These are phyloP conservation scores for Phlebopus sp. DNA, from an alignment of 1,284 basidiomycete species.

Conservation along the genomic window DNA sequence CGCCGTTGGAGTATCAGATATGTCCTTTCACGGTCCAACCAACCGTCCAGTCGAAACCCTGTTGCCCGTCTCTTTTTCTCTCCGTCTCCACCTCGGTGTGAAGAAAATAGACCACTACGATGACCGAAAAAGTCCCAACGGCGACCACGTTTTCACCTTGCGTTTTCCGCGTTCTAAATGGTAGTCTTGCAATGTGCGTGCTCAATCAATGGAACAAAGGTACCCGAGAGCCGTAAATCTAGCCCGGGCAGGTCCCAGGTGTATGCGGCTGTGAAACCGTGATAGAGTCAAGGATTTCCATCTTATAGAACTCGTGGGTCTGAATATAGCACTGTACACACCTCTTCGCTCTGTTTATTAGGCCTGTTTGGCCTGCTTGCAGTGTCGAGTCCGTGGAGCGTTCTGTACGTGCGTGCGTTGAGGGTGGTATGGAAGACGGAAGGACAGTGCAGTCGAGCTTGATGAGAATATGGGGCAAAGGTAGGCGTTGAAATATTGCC, in stretches of 20 bases:
- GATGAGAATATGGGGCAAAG: too few relatives aligned
- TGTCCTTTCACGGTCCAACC: background rate
- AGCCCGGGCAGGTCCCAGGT: conserved; percentile 1
- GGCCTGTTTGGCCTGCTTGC: too few relatives aligned
- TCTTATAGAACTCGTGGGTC: background rate
- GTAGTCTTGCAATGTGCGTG: background rate
- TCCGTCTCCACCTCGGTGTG: conserved; percentile 2
- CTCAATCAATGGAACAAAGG: too few relatives aligned
- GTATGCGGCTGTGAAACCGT: background rate
- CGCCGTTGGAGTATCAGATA: conserved; percentile 7
- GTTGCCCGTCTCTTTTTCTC: background rate
- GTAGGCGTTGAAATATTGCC: too few relatives aligned
- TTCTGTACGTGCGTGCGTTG: too few relatives aligned
- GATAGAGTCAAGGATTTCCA: background rate
- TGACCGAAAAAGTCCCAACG: conserved; percentile 4
- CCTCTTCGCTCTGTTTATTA: too few relatives aligned
- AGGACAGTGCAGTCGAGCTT: too few relatives aligned
- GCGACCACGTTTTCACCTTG: conserved; percentile 14
- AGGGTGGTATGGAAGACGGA: too few relatives aligned
- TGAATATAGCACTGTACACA: too few relatives aligned
- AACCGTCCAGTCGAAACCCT: background rate
- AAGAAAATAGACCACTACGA: conserved; percentile 16
- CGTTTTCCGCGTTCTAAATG: conserved; percentile 6
- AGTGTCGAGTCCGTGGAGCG: too few relatives aligned
- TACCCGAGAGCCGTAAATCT: conserved; percentile 1